Base-by-base conservation (phyloP, 179 eudicot species). In the Carnegiea gigantea region DNA sequence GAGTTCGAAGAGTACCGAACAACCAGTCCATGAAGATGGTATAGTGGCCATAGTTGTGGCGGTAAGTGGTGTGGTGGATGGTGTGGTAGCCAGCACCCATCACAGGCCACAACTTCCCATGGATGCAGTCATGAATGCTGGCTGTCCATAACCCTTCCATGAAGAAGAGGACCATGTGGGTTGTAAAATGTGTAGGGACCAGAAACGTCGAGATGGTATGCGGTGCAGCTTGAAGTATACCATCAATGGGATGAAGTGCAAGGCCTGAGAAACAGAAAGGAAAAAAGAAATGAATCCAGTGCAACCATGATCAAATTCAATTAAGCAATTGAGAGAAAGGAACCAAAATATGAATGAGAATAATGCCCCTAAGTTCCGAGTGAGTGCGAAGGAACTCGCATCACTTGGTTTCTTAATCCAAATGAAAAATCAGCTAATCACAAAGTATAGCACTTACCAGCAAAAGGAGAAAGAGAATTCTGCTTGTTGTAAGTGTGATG, bases 71-170 rank as follows among this genome's bases (percentile, higher is more conserved):
- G 85, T 95, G 99, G 85, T 95, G 99, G 73, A 94, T 89, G 51
- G 97, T 95, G 79, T 95, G 99, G 84, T 95, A 94, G 36, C 95
- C 99, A 0, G 99, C 98, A 43, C 99, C 99, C 99, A 95, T 95
- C 6, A 94, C 89, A 4, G 98, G 99, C 99, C 99, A 95, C 70
- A 93, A 3, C 72, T 92, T 91, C 18, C 91, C 97, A 53, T 95
- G 83, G 64, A 95, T 91, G 89, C 98, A 95, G 78, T 95, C 98
- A 26, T 95, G 98, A 72, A 95, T 92, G 64, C 91, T 95, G 53
- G 94, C 95, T 0, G 99, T 94, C 99, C 99, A 94, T 64, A 95
- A 80, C 70, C 82, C 92, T 82, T 94, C 99, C 0, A 91, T 71
- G 67, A 94, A 92, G 23, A 95, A 64, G 26, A 94, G 93, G 44